These are phyloP conservation scores for Globisporangium canariense DNA, from an alignment of 352 stramenopile species.

Conservation along the genomic window DNA sequence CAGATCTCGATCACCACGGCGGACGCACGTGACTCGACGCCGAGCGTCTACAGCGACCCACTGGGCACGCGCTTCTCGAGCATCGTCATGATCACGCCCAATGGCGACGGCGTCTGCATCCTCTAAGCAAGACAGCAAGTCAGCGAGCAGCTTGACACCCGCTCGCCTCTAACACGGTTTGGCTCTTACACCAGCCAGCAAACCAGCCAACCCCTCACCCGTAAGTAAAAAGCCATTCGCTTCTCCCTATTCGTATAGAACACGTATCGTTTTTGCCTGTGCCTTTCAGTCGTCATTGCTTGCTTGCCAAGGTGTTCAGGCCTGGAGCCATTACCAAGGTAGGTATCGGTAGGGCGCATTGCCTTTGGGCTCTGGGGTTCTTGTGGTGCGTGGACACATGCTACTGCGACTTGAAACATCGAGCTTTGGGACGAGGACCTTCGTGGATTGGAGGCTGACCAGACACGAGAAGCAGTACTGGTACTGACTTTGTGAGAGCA, in stretches of 20 bases:
- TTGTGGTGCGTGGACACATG: too few species aligned
- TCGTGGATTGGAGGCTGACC: too few species aligned
- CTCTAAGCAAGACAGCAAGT: conserved; percentile 29
- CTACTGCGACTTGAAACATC: too few species aligned
- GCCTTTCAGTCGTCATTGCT: neutral
- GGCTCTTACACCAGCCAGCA: too few species aligned
- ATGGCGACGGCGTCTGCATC: conserved; percentile 77
- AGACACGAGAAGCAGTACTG: too few species aligned
- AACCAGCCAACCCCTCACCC: neutral
- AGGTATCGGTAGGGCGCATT: neutral
- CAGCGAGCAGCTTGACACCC: too few species aligned
- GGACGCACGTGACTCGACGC: conserved; percentile 39
- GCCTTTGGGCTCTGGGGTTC: neutral
- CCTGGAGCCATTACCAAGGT: neutral
- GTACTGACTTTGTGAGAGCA: too few species aligned
- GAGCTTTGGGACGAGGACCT: too few species aligned
- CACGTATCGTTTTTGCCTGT: neutral
- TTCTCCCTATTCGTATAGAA: conserved; percentile 1
- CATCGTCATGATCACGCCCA: conserved; percentile 85
- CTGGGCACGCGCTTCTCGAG: conserved; percentile 78
- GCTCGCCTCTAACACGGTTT: too few species aligned
- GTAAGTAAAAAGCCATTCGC: neutral
- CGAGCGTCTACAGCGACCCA: conserved; percentile 74
- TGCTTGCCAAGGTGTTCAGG: neutral
- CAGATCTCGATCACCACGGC: conserved; percentile 34